Evolutionary conservation across 441 rosid genomes (phyloP).

Genomic region (Syzygium syzygioides): DNA sequence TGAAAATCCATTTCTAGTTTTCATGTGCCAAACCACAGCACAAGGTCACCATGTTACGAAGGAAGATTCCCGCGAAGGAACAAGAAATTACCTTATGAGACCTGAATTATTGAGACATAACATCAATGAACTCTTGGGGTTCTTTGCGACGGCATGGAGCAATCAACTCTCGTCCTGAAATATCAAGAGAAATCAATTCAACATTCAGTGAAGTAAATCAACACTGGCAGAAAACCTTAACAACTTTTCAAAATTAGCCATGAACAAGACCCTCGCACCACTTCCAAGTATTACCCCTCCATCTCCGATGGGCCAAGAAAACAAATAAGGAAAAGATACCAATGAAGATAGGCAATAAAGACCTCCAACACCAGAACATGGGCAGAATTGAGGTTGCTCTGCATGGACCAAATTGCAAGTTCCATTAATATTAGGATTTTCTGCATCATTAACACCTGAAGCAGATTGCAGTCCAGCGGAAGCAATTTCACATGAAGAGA

Average conservation of each 20-base stretch:
- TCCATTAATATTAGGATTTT: background rate
- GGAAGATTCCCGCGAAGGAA: background rate
- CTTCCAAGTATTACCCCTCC: background rate
- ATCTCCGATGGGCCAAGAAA: background rate
- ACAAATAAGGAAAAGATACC: background rate
- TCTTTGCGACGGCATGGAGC: background rate
- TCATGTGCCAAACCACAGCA: background rate
- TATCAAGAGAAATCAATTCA: background rate
- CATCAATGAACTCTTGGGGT: background rate
- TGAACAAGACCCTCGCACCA: background rate
- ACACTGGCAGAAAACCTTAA: background rate
- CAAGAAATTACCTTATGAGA: background rate
- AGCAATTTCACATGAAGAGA: background rate
- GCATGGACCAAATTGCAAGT: background rate
- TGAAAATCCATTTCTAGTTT: background rate
- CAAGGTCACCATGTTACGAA: background rate
- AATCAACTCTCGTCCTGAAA: background rate
- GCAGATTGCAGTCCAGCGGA: background rate
- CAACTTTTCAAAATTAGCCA: background rate
- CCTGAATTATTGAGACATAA: background rate
- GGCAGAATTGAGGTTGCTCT: background rate
- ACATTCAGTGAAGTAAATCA: background rate
- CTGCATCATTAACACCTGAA: background rate
- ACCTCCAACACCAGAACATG: background rate
- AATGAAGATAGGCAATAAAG: background rate